These are phyloP conservation scores for Chloroidium sp. DNA, from an alignment of 163 green algal species.

Conservation along the genomic window DNA sequence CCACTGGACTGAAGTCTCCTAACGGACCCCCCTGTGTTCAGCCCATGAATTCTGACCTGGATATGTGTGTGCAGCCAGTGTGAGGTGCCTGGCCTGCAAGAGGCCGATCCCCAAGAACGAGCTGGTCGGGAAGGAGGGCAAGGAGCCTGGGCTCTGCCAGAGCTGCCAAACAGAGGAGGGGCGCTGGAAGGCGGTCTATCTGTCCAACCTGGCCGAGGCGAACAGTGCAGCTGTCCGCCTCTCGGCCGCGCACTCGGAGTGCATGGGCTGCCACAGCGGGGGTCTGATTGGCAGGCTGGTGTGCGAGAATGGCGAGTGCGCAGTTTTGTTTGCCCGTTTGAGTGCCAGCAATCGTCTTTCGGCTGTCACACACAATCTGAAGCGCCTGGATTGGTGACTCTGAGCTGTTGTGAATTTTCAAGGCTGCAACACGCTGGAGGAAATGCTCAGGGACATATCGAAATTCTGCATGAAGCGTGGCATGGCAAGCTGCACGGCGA, in stretches of 20 bases:
- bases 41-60: neutral
- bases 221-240: neutral
- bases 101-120: slow-evolving; percentile 7
- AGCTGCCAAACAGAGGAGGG: slow-evolving; percentile 10
- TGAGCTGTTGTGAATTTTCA: slow-evolving; percentile 1
- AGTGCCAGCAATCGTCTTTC: neutral
- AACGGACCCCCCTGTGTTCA: neutral
- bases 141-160: slow-evolving; percentile 19
- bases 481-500: no score
- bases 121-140: neutral
- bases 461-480: no score
- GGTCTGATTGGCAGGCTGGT: slow-evolving; percentile 29
- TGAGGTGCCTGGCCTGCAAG: slow-evolving; percentile 54
- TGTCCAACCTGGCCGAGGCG: neutral
- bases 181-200: slow-evolving; percentile 1
- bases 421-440: no score
- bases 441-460: no score
- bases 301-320: slow-evolving; percentile 64
- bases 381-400: slow-evolving; percentile 17
- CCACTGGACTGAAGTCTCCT: neutral
- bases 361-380: neutral
- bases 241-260: slow-evolving; percentile 13
- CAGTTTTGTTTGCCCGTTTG: slow-evolving; percentile 42
- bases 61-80: slow-evolving; percentile 2
- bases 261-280: slow-evolving; percentile 51